These are phyloP conservation scores for Rhizophora apiculata DNA, from an alignment of 345 rosid species.

Conservation along the genomic window DNA sequence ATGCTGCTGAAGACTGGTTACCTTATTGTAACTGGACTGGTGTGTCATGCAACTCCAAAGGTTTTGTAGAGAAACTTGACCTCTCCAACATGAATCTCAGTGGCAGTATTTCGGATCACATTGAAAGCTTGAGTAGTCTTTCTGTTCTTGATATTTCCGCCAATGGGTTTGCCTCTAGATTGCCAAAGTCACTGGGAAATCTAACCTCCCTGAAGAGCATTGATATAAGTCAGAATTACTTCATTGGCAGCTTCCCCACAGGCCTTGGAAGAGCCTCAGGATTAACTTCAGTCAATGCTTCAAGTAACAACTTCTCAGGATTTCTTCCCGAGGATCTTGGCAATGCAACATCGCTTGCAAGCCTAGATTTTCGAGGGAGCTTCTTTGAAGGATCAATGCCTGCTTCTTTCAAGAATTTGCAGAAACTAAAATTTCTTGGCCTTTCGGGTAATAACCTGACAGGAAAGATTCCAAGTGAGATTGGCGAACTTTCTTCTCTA, in stretches of 20 bases:
- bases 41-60: conserved; percentile 55
- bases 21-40: conserved; percentile 78
- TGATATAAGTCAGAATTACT: conserved; percentile 70
- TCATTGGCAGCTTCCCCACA: conserved; percentile 63
- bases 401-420: conserved; percentile 55
- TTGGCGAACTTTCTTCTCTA: conserved; percentile 66
- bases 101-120: conserved; percentile 57
- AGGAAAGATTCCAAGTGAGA: conserved; percentile 61
- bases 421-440: conserved; percentile 75
- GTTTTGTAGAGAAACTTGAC: conserved; percentile 62
- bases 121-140: conserved; percentile 45
- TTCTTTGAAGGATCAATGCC: conserved; percentile 71
- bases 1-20: conserved; percentile 11
- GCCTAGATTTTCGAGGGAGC: conserved; percentile 77
- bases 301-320: conserved; percentile 83
- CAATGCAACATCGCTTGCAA: conserved; percentile 58
- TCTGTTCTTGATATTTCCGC: conserved; percentile 48
- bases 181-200: conserved; percentile 55
- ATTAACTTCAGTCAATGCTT: conserved; percentile 67
- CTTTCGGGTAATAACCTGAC: conserved; percentile 89
- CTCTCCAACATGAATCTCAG: conserved; percentile 72
- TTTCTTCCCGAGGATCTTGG: conserved; percentile 80
- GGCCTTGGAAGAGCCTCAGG: conserved; percentile 72
- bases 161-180: conserved; percentile 49
- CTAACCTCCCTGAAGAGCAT: conserved; percentile 54